Percentiles rank a stretch among this genome's conserved stretches.
Evolutionary conservation across 306 rosid species (phyloP).

Genomic region (Lathyrus tuberosus): DNA sequence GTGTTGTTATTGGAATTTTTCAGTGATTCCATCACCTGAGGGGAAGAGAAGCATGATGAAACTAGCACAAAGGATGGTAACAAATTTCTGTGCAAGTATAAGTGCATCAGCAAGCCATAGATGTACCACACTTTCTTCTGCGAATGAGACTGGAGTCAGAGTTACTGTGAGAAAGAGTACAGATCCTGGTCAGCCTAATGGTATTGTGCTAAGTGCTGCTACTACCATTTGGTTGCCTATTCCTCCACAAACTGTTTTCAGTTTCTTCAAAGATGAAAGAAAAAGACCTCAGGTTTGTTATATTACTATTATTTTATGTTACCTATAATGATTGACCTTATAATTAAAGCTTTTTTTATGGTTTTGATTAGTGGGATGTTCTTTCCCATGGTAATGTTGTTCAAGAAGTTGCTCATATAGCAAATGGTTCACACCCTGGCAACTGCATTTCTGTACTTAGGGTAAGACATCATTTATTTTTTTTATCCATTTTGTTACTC

Average conservation of each 20-base stretch:
- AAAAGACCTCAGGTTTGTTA: too few relatives aligned
- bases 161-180: too few relatives aligned
- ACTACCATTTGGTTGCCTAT: too few relatives aligned
- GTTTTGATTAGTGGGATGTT: conserved; percentile 79
- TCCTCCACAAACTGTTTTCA: too few relatives aligned
- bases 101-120: conserved; percentile 74
- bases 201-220: too few relatives aligned
- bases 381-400: conserved; percentile 83
- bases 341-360: background rate
- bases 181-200: too few relatives aligned
- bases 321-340: background rate
- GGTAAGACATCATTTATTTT: conserved; percentile 43
- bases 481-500: background rate
- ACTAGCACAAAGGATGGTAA: conserved; percentile 91
- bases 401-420: conserved; percentile 94
- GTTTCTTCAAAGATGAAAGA: too few relatives aligned
- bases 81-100: conserved; percentile 78
- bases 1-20: conserved; percentile 4
- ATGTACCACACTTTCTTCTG: conserved; percentile 83
- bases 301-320: too few relatives aligned
- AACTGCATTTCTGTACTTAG: conserved; percentile 90
- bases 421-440: conserved; percentile 90
- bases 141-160: too few relatives aligned
- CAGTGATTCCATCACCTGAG: conserved; percentile 81
- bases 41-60: conserved; percentile 97